Evolutionary conservation across 164 flowering plant genomes (phyloP).

Genomic region (Vitis rupestris): DNA sequence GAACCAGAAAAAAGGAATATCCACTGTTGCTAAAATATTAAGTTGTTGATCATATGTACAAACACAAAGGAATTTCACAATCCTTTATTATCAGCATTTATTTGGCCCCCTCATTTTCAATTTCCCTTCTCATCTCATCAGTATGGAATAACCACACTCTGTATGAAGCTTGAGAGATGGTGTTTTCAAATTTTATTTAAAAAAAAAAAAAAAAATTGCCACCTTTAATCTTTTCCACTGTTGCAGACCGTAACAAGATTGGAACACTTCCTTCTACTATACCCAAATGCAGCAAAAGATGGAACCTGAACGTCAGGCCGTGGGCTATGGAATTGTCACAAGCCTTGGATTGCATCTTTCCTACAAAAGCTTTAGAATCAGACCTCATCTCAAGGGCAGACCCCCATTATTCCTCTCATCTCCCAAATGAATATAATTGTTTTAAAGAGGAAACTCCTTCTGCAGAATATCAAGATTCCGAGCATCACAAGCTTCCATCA

Average conservation of each 20-base stretch:
- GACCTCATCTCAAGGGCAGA: constrained; percentile 3
- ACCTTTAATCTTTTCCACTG: background rate
- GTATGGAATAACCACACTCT: background rate
- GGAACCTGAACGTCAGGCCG: background rate
- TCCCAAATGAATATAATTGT: background rate
- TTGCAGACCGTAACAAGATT: background rate
- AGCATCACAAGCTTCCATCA: constrained; percentile 86
- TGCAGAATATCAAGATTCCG: constrained; percentile 85
- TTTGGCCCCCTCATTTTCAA: too few relatives aligned
- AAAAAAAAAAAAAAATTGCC: background rate
- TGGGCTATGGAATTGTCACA: background rate
- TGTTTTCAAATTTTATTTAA: background rate
- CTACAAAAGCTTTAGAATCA: background rate
- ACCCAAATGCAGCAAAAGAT: background rate
- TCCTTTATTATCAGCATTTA: too few relatives aligned
- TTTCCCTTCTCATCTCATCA: background rate
- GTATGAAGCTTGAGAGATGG: background rate
- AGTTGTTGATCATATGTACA: too few relatives aligned
- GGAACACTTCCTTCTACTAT: background rate
- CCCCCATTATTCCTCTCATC: background rate
- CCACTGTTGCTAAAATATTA: too few relatives aligned
- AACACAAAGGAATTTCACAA: too few relatives aligned
- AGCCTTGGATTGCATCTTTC: background rate
- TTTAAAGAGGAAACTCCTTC: constrained; percentile 82
- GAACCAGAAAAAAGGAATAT: too few relatives aligned